Evolutionary conservation across 768 basidiomycete genomes (phyloP).

Genomic region (Suillus subalutaceus): DNA sequence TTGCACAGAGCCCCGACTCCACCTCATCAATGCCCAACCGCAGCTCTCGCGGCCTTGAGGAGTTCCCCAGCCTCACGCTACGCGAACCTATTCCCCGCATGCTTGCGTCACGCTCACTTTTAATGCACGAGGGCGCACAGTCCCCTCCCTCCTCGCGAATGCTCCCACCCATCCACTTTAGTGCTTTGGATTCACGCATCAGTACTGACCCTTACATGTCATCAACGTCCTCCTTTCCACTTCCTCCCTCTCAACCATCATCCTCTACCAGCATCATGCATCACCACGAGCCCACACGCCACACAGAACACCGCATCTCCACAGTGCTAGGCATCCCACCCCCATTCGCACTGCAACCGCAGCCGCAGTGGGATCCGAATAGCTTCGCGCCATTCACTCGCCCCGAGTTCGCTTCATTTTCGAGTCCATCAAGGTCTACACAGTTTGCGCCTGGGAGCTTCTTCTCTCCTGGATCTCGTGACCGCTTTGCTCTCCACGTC

Average conservation of each 20-base stretch:
- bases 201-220: conserved; percentile 23
- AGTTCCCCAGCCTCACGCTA: conserved; percentile 15
- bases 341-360: conserved; percentile 69
- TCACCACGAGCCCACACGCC: conserved; percentile 26
- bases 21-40: conserved; percentile 8
- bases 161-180: conserved; percentile 30
- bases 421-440: conserved; percentile 40
- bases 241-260: conserved; percentile 27
- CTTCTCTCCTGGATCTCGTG: conserved; percentile 20
- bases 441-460: conserved; percentile 29
- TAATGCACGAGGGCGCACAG: conserved; percentile 16
- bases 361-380: conserved; percentile 63
- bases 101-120: conserved; percentile 16
- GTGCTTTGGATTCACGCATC: conserved; percentile 20
- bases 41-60: conserved; percentile 15
- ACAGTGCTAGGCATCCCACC: conserved; percentile 39
- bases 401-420: conserved; percentile 37
- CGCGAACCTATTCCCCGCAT: conserved; percentile 18
- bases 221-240: conserved; percentile 29
- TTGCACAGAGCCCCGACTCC: conserved; percentile 14
- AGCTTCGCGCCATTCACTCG: conserved; percentile 42
- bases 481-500: conserved; percentile 18
- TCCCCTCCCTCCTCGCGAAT: conserved; percentile 31
- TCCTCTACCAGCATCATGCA: conserved; percentile 19
- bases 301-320: conserved; percentile 18